These are phyloP conservation scores for Astragalus membranaceus DNA, from an alignment of 306 rosid species.

Conservation along the genomic window DNA sequence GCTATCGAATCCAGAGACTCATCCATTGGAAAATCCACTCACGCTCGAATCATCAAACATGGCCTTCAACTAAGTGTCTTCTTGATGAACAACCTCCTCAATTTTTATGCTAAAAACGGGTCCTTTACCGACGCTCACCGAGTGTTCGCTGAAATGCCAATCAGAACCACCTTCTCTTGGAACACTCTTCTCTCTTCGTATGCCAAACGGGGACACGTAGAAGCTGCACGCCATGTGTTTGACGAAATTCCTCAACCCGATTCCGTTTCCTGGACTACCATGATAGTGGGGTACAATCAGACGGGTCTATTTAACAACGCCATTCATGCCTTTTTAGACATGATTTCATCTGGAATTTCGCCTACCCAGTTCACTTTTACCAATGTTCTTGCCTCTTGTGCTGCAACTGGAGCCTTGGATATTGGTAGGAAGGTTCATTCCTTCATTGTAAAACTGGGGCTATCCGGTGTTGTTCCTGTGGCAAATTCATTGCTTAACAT, in stretches of 20 bases:
- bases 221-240: slow-evolving; percentile 41
- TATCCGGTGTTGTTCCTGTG: slow-evolving; percentile 45
- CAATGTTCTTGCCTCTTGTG: slow-evolving; percentile 67
- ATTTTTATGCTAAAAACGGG: slow-evolving; percentile 44
- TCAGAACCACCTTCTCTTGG: slow-evolving; percentile 52
- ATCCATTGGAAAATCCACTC: slow-evolving; percentile 46
- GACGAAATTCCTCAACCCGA: slow-evolving; percentile 66
- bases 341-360: slow-evolving; percentile 43
- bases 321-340: slow-evolving; percentile 41
- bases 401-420: slow-evolving; percentile 43
- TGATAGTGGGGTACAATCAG: slow-evolving; percentile 68
- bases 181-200: slow-evolving; percentile 65
- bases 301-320: slow-evolving; percentile 45
- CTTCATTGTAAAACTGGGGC: slow-evolving; percentile 55
- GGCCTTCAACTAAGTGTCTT: slow-evolving; percentile 57
- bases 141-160: slow-evolving; percentile 67
- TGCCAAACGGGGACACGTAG: slow-evolving; percentile 58
- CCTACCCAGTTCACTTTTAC: slow-evolving; percentile 63
- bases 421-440: slow-evolving; percentile 69
- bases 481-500: slow-evolving; percentile 76
- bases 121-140: slow-evolving; percentile 42
- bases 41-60: slow-evolving; percentile 57
- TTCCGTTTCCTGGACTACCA: slow-evolving; percentile 79
- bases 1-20: slow-evolving; percentile 45
- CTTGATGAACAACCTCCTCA: slow-evolving; percentile 66